Conservation (phyloP, 75 land plant species). For the Azolla pinnata region DNA sequence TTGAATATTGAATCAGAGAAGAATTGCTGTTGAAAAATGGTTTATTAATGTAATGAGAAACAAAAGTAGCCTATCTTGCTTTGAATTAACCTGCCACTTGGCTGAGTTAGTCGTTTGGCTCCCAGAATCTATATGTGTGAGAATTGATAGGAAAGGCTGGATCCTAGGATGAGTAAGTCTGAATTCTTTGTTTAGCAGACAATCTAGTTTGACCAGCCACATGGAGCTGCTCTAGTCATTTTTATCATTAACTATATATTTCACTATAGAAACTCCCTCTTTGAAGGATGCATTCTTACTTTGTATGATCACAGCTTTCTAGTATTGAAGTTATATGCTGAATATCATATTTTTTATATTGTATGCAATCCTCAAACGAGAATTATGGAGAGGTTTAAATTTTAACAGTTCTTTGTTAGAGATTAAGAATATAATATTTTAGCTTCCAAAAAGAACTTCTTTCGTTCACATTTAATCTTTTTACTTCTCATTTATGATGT, state of each 20-base stretch:
- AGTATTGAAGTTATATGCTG: too few species aligned
- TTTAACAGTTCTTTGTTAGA: not conserved
- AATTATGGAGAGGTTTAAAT: not conserved
- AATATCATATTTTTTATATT: too few species aligned
- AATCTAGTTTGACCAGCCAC: not conserved
- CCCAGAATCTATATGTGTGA: too few species aligned
- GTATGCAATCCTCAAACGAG: not conserved
- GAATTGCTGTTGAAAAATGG: not conserved
- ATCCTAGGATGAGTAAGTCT: not conserved
- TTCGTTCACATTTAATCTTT: not conserved
- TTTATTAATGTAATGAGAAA: not conserved
- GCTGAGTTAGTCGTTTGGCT: too few species aligned
- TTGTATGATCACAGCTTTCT: too few species aligned
- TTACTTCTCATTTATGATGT: conserved; percentile 1
- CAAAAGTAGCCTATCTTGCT: too few species aligned
- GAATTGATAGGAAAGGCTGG: too few species aligned
- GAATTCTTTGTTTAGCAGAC: not conserved
- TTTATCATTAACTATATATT: not conserved
- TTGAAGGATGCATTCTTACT: too few species aligned
- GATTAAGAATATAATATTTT: not conserved
- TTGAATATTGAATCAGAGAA: not conserved
- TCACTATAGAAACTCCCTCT: not conserved
- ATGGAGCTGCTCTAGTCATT: not conserved
- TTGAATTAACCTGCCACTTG: too few species aligned
- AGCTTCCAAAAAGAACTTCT: not conserved